These are phyloP conservation scores for Davidsoniella australis DNA, from an alignment of 2,329 filamentous ascomycete species.

Conservation along the genomic window DNA sequence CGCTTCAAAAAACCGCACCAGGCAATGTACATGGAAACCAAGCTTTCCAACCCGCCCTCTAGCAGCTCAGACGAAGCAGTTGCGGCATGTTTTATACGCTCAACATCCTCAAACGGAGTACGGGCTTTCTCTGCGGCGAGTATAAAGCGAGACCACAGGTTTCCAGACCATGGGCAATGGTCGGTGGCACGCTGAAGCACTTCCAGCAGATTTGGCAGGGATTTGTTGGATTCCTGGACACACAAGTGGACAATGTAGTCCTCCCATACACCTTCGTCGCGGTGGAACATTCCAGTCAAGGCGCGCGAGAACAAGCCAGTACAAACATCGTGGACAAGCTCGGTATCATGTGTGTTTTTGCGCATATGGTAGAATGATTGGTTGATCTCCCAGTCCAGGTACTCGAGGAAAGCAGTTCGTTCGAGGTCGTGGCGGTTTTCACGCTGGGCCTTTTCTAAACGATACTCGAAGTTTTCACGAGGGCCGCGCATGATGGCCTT, in stretches of 20 bases:
- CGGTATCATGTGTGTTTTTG: slow-evolving; percentile 28
- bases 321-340: slow-evolving; percentile 33
- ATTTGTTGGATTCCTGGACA: slow-evolving; percentile 26
- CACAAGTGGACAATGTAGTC: slow-evolving; percentile 64
- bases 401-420: slow-evolving; percentile 39
- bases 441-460: slow-evolving; percentile 40
- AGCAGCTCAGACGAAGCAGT: slow-evolving; percentile 75
- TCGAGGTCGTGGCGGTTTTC: slow-evolving; percentile 38
- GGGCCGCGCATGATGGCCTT: slow-evolving; percentile 42
- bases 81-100: slow-evolving; percentile 79
- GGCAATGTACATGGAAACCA: slow-evolving; percentile 78
- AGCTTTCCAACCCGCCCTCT: slow-evolving; percentile 68
- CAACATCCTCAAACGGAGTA: slow-evolving; percentile 62
- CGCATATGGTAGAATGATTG: slow-evolving; percentile 31
- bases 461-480: slow-evolving; percentile 52
- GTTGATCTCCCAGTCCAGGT: slow-evolving; percentile 70
- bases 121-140: slow-evolving; percentile 66
- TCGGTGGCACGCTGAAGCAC: slow-evolving; percentile 66
- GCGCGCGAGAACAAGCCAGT: slow-evolving; percentile 64
- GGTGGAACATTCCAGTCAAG: slow-evolving; percentile 49
- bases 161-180: slow-evolving; percentile 86
- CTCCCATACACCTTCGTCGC: slow-evolving; percentile 62
- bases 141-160: slow-evolving; percentile 80
- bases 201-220: slow-evolving; percentile 34
- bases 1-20: slow-evolving; percentile 93